Base-by-base conservation (phyloP, 1,284 basidiomycete genomes). In the Sanguinoderma infundibulare region DNA sequence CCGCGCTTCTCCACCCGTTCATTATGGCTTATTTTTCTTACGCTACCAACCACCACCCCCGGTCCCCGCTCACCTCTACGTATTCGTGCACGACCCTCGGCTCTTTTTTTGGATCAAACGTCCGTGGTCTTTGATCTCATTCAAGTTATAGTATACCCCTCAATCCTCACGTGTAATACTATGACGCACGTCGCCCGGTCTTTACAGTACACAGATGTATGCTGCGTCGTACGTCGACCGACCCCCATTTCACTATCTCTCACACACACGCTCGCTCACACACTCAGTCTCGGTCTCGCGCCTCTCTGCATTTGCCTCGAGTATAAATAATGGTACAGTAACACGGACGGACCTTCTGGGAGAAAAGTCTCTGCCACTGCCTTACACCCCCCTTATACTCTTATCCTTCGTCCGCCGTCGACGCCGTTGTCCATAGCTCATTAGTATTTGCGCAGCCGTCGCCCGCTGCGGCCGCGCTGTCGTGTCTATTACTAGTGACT, bases 131-230 rank as follows among this genome's bases (percentile, higher is more conserved):
- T 66, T 61, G 68, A 72, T 72, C 72, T 71, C 72, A 73, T 70
- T 68, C 71, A 71, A 73, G 67, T 71, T 72, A 73, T 71, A 71
- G 69, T 75, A 75, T 74, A 75, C 74, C 74, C 74, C 70, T 67
- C 74, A 74, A 74, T 72, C 68, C 66, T 66, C 70, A 72, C 67
- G 66, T 76, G 74, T 76, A 76, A 75, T 74, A 71, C 72, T 76
- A 76, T 75, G 72, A 73, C 72, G 70, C 72, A 74, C 69, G 68
- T 68, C 65, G 67, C 64, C 65, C 70, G 68, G 70, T 72, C 66
- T 64, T 70, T 72, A 67, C 66, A 63, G 67, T 70, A 68, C 65
- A 65, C 61, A 64, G 56, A 64, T 67, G 70, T 71, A 70, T 68
- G 69, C 72, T 70, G 68, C 62, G 73, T 66, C 69, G 67, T 71